Evolutionary conservation across 2,329 filamentous ascomycete genomes (phyloP).

Genomic region (Neonectria punicea): DNA sequence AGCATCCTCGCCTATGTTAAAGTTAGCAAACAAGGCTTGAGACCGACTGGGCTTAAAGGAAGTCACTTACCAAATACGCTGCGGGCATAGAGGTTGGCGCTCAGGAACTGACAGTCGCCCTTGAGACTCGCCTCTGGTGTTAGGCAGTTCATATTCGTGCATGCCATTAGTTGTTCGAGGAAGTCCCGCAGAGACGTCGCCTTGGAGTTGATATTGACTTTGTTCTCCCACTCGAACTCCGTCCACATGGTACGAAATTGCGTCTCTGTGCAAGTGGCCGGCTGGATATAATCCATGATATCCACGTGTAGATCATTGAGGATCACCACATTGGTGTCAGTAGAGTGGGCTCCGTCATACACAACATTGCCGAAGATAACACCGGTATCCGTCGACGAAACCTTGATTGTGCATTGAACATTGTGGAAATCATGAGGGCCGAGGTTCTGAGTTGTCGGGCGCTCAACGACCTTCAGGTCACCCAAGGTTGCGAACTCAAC

Average conservation of each 20-base stretch:
- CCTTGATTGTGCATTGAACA: slow-evolving; percentile 98
- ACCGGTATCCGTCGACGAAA: slow-evolving; percentile 96
- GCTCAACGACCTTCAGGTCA: slow-evolving; percentile 96
- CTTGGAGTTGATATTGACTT: slow-evolving; percentile 99
- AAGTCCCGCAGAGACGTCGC: slow-evolving; percentile 92
- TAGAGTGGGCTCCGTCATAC: slow-evolving; percentile 92
- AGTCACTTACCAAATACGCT: slow-evolving; percentile 92
- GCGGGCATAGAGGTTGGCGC: slow-evolving; percentile 93
- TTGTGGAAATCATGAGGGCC: slow-evolving; percentile 97
- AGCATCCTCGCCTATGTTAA: slow-evolving; percentile 88
- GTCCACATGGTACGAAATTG: slow-evolving; percentile 99
- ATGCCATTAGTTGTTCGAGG: slow-evolving; percentile 93
- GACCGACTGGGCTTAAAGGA: neutral
- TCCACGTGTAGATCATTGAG: slow-evolving; percentile 98
- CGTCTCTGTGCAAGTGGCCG: slow-evolving; percentile 94
- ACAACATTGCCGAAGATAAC: slow-evolving; percentile 99
- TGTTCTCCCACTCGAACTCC: slow-evolving; percentile 99
- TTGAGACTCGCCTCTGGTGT: slow-evolving; percentile 96
- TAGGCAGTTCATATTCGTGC: slow-evolving; percentile 98
- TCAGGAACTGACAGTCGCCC: slow-evolving; percentile 97
- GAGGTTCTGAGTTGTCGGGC: slow-evolving; percentile 95
- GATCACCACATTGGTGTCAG: slow-evolving; percentile 96
- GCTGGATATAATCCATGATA: slow-evolving; percentile 99
- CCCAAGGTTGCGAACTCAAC: slow-evolving; percentile 99
- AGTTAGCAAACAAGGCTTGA: slow-evolving; percentile 36